Conservation (phyloP, 306 rosid species). For the Cercis canadensis region DNA sequence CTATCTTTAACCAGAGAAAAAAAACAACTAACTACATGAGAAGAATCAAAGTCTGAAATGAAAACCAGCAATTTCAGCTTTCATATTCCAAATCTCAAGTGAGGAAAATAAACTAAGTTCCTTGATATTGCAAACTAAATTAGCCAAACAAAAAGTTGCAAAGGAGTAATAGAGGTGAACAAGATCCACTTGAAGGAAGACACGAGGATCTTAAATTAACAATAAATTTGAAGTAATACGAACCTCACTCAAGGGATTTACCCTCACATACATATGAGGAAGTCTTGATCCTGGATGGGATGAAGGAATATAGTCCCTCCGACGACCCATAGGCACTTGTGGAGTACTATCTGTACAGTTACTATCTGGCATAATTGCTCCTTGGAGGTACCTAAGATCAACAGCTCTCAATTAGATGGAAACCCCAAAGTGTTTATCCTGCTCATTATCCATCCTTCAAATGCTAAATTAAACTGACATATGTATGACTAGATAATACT, state of each 20-base stretch:
- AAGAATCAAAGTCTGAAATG: too few relatives aligned
- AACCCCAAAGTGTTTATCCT: conserved; percentile 29
- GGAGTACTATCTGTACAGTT: conserved; percentile 41
- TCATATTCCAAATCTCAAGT: neutral
- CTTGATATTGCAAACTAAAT: neutral
- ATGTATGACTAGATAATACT: conserved; percentile 11
- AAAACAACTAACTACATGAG: conserved; percentile 9
- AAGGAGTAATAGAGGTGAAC: conserved; percentile 3
- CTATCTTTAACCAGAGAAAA: conserved; percentile 4
- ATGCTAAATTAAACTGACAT: conserved; percentile 23
- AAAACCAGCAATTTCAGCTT: conserved; percentile 10
- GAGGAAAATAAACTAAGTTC: conserved; percentile 4
- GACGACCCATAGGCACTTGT: conserved; percentile 68
- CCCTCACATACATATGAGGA: conserved; percentile 83
- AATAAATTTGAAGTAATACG: conserved; percentile 18
- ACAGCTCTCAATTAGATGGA: conserved; percentile 44
- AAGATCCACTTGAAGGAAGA: conserved; percentile 5
- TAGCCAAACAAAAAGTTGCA: neutral
- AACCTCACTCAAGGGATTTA: conserved; percentile 61
- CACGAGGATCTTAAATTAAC: too few relatives aligned
- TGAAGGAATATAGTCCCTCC: conserved; percentile 84
- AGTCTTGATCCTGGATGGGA: conserved; percentile 85
- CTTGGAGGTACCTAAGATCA: conserved; percentile 70
- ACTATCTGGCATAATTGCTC: conserved; percentile 70
- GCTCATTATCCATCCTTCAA: conserved; percentile 32